Evolutionary conservation across 768 basidiomycete genomes (phyloP).

Genomic region (Macrolepiota albuminosa): DNA sequence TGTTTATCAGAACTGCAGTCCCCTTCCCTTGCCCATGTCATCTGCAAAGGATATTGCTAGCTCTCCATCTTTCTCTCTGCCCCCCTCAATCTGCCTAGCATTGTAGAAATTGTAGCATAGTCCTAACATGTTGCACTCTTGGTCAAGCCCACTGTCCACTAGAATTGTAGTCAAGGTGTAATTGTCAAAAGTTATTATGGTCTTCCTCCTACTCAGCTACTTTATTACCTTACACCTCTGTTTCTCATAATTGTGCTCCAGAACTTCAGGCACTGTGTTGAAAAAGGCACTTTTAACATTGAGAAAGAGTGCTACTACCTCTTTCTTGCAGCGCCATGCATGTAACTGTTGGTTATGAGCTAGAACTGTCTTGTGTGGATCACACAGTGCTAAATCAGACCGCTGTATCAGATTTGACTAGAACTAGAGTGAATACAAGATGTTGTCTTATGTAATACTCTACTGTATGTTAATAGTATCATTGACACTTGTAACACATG

Average conservation of each 20-base stretch:
- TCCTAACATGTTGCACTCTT: conserved; percentile 1
- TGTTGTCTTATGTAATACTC: too few relatives aligned
- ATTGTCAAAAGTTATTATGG: conserved; percentile 6
- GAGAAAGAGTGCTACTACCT: too few relatives aligned
- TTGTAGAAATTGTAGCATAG: conserved; percentile 3
- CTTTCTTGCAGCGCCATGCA: background rate
- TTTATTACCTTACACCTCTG: conserved; percentile 13
- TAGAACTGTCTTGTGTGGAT: too few relatives aligned
- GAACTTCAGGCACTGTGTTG: conserved; percentile 16
- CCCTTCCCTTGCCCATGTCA: background rate
- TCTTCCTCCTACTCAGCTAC: conserved; percentile 2
- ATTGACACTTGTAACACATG: too few relatives aligned
- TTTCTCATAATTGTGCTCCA: conserved; percentile 17
- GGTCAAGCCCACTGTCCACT: background rate
- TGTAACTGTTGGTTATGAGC: conserved; percentile 9
- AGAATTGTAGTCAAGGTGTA: background rate
- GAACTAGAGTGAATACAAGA: too few relatives aligned
- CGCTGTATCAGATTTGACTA: too few relatives aligned
- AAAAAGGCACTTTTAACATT: conserved; percentile 29
- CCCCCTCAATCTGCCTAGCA: background rate
- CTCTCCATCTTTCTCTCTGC: background rate
- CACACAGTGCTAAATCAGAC: too few relatives aligned
- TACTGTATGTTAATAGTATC: too few relatives aligned
- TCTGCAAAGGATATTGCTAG: background rate
- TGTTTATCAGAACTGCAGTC: too few relatives aligned